A percentile compares a stretch with the other conserved stretches of the same genome.
Evolutionary conservation across 2,329 filamentous ascomycete genomes (phyloP).

Genomic region (Cladosporium phlei): DNA sequence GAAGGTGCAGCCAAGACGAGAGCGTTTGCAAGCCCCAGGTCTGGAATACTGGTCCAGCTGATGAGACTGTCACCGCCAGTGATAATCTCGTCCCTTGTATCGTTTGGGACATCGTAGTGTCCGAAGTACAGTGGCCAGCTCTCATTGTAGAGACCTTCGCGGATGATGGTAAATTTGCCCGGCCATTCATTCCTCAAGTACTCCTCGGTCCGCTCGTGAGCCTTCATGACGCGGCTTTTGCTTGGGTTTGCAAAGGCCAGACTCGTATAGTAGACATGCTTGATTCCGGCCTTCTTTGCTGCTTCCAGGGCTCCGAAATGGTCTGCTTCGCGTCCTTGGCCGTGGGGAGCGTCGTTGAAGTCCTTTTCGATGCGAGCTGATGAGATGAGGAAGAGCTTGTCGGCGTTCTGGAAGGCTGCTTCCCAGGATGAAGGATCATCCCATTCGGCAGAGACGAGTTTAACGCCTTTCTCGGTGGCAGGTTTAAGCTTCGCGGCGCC

Average conservation of each 20-base stretch:
- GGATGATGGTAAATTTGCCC: conserved; percentile 35
- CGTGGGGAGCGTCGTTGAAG: conserved; percentile 39
- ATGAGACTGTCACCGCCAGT: conserved; percentile 40
- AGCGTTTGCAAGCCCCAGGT: conserved; percentile 42
- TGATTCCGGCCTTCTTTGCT: conserved; percentile 36
- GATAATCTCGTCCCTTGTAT: conserved; percentile 33
- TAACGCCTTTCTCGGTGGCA: conserved; percentile 23
- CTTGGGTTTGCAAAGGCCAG: conserved; percentile 40
- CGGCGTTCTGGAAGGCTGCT: conserved; percentile 34
- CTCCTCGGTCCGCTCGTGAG: conserved; percentile 43
- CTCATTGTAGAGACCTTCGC: conserved; percentile 45
- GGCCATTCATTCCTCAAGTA: conserved; percentile 32
- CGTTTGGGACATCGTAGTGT: conserved; percentile 35
- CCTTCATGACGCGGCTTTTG: conserved; percentile 42
- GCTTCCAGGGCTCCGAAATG: conserved; percentile 42
- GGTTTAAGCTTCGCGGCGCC: conserved; percentile 27
- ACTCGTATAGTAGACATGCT: conserved; percentile 45
- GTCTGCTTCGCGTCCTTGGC: conserved; percentile 41
- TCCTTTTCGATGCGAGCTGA: conserved; percentile 41
- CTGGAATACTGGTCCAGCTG: conserved; percentile 41
- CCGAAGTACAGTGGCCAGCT: conserved; percentile 46
- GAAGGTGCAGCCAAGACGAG: conserved; percentile 33
- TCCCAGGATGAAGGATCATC: conserved; percentile 31
- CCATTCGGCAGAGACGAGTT: conserved; percentile 37
- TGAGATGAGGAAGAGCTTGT: conserved; percentile 44